These are phyloP conservation scores for Apiospora pterosperma DNA, from an alignment of 2,329 filamentous ascomycete genomes.

Conservation along the genomic window DNA sequence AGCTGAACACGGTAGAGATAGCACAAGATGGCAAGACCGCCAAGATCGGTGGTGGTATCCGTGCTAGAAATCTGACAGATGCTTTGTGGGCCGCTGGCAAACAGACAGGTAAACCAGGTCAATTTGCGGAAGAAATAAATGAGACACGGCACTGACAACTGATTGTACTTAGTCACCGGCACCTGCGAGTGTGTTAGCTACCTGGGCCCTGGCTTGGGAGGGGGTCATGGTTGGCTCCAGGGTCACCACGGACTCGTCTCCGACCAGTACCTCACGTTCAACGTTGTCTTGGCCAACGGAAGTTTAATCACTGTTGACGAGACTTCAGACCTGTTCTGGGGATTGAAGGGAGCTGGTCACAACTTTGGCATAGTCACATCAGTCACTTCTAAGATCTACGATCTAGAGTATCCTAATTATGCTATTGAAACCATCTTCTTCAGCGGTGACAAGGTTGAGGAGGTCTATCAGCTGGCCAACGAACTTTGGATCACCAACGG, in stretches of 20 bases:
- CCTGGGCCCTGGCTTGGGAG: slow-evolving; percentile 50
- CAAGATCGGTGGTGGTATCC: slow-evolving; percentile 35
- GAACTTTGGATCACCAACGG: slow-evolving; percentile 35
- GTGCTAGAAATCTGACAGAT: slow-evolving; percentile 33
- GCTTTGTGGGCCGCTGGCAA: slow-evolving; percentile 38
- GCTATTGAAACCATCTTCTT: slow-evolving; percentile 38
- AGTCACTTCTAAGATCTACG: slow-evolving; percentile 42
- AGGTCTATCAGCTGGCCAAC: slow-evolving; percentile 34
- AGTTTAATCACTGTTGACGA: slow-evolving; percentile 33
- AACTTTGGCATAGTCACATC: slow-evolving; percentile 57
- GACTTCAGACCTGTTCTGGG: slow-evolving; percentile 54
- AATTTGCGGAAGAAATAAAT: background rate
- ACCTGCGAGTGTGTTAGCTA: slow-evolving; percentile 44
- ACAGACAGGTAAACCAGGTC: slow-evolving; percentile 29
- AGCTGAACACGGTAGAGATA: slow-evolving; percentile 32
- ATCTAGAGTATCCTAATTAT: slow-evolving; percentile 31
- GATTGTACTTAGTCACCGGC: slow-evolving; percentile 35
- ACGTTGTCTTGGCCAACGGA: slow-evolving; percentile 50
- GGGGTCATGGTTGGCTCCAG: slow-evolving; percentile 54
- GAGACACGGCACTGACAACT: background rate
- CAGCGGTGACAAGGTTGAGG: slow-evolving; percentile 41
- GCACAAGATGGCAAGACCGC: slow-evolving; percentile 30
- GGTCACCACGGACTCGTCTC: slow-evolving; percentile 49
- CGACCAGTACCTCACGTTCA: slow-evolving; percentile 50
- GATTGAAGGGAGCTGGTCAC: slow-evolving; percentile 52